Conservation (phyloP, 768 basidiomycete species). For the Nidularia pulvinata region DNA sequence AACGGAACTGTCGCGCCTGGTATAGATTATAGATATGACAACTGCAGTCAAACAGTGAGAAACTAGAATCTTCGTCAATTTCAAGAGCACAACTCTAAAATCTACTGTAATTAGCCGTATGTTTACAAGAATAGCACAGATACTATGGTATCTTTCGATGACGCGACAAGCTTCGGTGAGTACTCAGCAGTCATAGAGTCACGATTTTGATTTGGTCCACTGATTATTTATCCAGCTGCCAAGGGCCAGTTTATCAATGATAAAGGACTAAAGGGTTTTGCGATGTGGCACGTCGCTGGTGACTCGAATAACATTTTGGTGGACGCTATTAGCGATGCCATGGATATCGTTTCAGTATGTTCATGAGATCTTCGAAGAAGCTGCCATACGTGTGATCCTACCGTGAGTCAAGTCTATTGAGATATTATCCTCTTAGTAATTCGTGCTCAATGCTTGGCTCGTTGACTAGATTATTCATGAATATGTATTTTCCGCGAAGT, state of each 20-base stretch:
- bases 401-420: no score
- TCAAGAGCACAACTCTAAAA: neutral
- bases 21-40: conserved; percentile 58
- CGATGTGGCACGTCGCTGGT: conserved; percentile 67
- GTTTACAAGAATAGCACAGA: conserved; percentile 56
- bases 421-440: no score
- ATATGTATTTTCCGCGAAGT: no score
- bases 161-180: conserved; percentile 56
- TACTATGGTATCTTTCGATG: conserved; percentile 70
- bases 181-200: neutral
- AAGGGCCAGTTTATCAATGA: conserved; percentile 64
- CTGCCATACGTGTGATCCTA: no score
- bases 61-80: neutral
- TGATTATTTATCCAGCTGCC: conserved; percentile 23
- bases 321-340: conserved; percentile 44
- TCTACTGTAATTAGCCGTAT: conserved; percentile 45
- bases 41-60: conserved; percentile 74
- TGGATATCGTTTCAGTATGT: conserved; percentile 25
- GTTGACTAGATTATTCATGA: no score
- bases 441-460: no score
- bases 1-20: conserved; percentile 44
- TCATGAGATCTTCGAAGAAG: neutral
- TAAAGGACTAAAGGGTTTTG: conserved; percentile 55
- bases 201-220: no score
- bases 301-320: conserved; percentile 61